phyloP scores from a whole-genome alignment of 1,284 basidiomycete genomes.

The Ustilago xerochloae region DNA sequence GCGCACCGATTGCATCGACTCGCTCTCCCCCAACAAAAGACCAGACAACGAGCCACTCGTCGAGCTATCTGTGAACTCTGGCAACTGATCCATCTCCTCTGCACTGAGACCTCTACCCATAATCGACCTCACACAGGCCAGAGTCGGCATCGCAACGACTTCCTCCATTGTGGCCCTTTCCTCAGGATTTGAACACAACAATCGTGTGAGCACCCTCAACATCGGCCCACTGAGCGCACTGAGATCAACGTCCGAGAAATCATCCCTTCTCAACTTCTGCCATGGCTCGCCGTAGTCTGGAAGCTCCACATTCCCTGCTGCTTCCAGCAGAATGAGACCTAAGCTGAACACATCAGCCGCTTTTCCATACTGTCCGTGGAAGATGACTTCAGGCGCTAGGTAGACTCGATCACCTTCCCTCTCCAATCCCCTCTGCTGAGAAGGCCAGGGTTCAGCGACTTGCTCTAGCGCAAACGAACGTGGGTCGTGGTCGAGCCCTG shows the following conservation, averaged over 20 bases:
- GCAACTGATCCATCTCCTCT: conserved; percentile 64
- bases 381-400: conserved; percentile 94
- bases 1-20: conserved; percentile 24
- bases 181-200: conserved; percentile 53
- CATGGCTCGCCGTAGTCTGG: conserved; percentile 95
- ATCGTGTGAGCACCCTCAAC: conserved; percentile 53
- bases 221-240: conserved; percentile 71
- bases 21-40: conserved; percentile 27
- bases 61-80: conserved; percentile 48
- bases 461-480: conserved; percentile 13
- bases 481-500: conserved; percentile 43
- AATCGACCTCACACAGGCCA: conserved; percentile 50
- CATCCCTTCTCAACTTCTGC: conserved; percentile 90
- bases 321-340: conserved; percentile 94
- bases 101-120: conserved; percentile 57
- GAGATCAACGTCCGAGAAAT: conserved; percentile 87
- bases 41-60: conserved; percentile 26
- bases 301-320: conserved; percentile 92
- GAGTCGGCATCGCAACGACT: conserved; percentile 46
- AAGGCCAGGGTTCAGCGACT: conserved; percentile 21
- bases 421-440: conserved; percentile 69
- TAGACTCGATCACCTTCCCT: conserved; percentile 98
- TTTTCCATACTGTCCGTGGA: conserved; percentile 85
- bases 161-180: conserved; percentile 56
- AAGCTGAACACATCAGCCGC: conserved; percentile 97